Conservation (phyloP, 2,329 filamentous ascomycete species). For the Lecanicillium sp. region DNA sequence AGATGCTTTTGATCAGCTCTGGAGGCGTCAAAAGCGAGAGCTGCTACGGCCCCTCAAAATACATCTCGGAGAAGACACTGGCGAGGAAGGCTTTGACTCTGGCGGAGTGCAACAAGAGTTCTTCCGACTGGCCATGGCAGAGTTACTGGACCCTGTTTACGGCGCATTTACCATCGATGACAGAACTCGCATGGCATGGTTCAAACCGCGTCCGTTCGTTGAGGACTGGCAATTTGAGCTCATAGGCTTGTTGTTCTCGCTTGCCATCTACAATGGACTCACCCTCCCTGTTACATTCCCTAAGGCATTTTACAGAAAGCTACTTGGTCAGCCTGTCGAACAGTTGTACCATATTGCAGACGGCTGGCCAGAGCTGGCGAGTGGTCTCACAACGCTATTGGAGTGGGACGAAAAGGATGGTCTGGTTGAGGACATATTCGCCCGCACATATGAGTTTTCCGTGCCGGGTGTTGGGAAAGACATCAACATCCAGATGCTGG, state of each 20-base stretch:
- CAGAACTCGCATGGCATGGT: slow-evolving; percentile 77
- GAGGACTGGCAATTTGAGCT: slow-evolving; percentile 87
- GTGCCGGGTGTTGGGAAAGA: slow-evolving; percentile 49
- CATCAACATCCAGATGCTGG: slow-evolving; percentile 49
- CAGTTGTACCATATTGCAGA: slow-evolving; percentile 72
- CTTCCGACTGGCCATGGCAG: slow-evolving; percentile 74
- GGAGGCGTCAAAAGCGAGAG: slow-evolving; percentile 76
- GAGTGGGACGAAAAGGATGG: slow-evolving; percentile 71
- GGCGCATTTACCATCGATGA: slow-evolving; percentile 75
- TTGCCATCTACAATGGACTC: slow-evolving; percentile 89
- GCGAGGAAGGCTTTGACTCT: slow-evolving; percentile 86
- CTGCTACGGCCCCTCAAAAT: slow-evolving; percentile 82
- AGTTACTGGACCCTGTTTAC: slow-evolving; percentile 70
- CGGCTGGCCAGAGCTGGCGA: slow-evolving; percentile 78
- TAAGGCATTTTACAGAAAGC: slow-evolving; percentile 70
- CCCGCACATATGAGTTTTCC: slow-evolving; percentile 81
- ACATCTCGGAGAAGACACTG: slow-evolving; percentile 70
- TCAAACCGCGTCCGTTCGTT: slow-evolving; percentile 73
- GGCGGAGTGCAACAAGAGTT: slow-evolving; percentile 97
- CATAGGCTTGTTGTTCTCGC: slow-evolving; percentile 75
- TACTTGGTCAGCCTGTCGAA: slow-evolving; percentile 62
- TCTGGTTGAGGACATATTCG: slow-evolving; percentile 72
- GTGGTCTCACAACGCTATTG: slow-evolving; percentile 63
- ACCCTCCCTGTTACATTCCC: slow-evolving; percentile 89
- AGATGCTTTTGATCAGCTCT: slow-evolving; percentile 81